Conservation (phyloP, 139 green algal genomes). For the Astrephomene gubernaculifera region DNA sequence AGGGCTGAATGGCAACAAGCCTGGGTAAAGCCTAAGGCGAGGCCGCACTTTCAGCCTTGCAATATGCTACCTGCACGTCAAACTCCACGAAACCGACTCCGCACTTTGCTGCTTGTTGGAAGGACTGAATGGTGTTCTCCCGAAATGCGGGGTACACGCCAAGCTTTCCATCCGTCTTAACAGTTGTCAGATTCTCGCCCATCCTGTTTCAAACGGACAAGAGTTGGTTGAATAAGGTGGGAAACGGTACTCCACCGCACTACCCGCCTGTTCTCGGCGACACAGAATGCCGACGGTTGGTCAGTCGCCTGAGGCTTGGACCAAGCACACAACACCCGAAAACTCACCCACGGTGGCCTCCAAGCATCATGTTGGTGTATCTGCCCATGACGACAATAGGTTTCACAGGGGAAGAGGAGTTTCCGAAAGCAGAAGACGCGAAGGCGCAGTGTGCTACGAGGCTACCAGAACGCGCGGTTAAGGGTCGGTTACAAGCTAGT, state of each 20-base stretch:
- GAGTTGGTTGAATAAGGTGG: neutral
- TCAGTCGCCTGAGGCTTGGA: no score
- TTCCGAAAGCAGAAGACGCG: neutral
- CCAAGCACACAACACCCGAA: neutral
- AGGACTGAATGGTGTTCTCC: slow-evolving; percentile 87
- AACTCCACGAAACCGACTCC: slow-evolving; percentile 91
- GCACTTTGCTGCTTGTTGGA: slow-evolving; percentile 66
- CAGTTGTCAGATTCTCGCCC: slow-evolving; percentile 66
- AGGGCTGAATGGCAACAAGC: no score
- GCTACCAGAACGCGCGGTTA: no score
- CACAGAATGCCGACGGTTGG: neutral
- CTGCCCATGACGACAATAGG: neutral
- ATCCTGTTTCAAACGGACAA: slow-evolving; percentile 54
- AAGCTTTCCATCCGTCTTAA: neutral
- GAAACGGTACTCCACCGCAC: neutral
- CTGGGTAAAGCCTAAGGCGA: no score
- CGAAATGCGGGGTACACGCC: slow-evolving; percentile 57
- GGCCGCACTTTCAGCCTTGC: no score
- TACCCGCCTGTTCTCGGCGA: neutral
- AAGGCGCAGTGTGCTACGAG: neutral
- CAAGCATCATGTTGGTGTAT: neutral
- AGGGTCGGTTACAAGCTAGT: no score
- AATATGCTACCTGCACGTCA: slow-evolving; percentile 90
- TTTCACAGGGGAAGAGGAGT: neutral
- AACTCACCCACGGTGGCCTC: slow-evolving; percentile 21